Evolutionary conservation across 192 early-diverging fungal genomes (phyloP), one percentile per base, ranked within the genome.

Genomic region (Rhizoclosmatium sp.): DNA sequence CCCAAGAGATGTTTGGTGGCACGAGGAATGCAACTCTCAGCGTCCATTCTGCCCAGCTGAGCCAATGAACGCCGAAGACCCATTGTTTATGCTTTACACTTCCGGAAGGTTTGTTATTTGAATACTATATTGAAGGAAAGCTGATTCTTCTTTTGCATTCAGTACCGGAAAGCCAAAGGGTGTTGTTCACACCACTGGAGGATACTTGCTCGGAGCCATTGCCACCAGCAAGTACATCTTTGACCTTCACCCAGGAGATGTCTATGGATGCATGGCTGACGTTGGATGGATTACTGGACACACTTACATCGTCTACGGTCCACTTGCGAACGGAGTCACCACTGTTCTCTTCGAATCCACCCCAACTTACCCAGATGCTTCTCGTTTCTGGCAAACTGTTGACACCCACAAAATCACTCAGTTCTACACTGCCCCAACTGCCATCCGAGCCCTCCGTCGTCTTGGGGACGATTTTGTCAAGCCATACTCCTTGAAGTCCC

Each of bases 341-440:
- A 97, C 95, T 62, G 92, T 99, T 60, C 78, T 99, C 59, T 99
- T 99, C 80, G 97, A 99, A 87, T 92, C 91, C 10, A 94, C 96
- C 42, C 97, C 97, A 44, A 95, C 96, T 58, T 98, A 96, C 84
- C 97, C 97, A 58, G 92, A 92, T 78, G 81, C 88, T 69, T 56
- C 78, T 31, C 83, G 88, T 19, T 89, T 89, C 80, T 89, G 88
- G 88, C 49, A 85, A 41, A 69, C 82, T 47, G 91, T 97, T 45
- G 93, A 94, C 79, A 92, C 93, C 60, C 94, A 95, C 90, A 94
- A 94, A 85, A 86, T 99, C 81, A 98, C 96, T 45, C 95, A 97
- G 82, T 96, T 99, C 85, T 99, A 99, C 88, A 99, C 97, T 46
- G 97, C 97, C 2, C 97, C 97, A 48, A 99, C 97, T 44, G 97